Evolutionary conservation across 2,329 filamentous ascomycete genomes (phyloP).

Genomic region (Venturia effusa): DNA sequence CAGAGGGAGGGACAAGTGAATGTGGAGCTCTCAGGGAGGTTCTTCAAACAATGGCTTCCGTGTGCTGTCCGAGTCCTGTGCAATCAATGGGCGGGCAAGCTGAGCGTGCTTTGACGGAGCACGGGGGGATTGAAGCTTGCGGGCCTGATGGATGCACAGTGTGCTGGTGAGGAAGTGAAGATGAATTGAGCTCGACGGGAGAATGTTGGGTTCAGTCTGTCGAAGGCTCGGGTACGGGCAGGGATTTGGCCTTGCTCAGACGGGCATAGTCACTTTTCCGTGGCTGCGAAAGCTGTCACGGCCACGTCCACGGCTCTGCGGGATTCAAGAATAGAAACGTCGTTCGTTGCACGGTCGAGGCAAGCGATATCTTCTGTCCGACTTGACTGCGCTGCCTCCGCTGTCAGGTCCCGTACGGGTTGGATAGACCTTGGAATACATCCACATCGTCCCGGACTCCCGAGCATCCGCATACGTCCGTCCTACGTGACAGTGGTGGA

Average conservation of each 20-base stretch:
- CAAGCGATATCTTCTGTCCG: neutral
- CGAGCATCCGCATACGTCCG: neutral
- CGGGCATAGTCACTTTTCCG: neutral
- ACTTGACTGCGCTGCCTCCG: neutral
- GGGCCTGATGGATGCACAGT: neutral
- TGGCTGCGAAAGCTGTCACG: slow-evolving; percentile 2
- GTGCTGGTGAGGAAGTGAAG: neutral
- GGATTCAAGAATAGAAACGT: slow-evolving; percentile 2
- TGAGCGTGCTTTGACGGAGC: neutral
- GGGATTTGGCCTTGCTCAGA: neutral
- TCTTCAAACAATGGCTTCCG: neutral
- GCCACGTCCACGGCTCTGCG: neutral
- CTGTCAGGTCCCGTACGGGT: neutral
- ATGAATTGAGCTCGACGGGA: neutral
- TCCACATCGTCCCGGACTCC: no score
- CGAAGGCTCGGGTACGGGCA: neutral
- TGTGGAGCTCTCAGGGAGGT: neutral
- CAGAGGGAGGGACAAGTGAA: neutral
- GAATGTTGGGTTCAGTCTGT: neutral
- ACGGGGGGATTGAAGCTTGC: slow-evolving; percentile 2
- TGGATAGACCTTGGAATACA: no score
- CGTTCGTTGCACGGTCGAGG: neutral
- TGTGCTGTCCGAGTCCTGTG: neutral
- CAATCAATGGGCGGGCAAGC: slow-evolving; percentile 2
- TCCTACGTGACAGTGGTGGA: neutral